A percentile compares a stretch with the other conserved stretches of the same genome.
phyloP scores from a whole-genome alignment of 306 rosid species.

The Gleditsia sinensis region DNA sequence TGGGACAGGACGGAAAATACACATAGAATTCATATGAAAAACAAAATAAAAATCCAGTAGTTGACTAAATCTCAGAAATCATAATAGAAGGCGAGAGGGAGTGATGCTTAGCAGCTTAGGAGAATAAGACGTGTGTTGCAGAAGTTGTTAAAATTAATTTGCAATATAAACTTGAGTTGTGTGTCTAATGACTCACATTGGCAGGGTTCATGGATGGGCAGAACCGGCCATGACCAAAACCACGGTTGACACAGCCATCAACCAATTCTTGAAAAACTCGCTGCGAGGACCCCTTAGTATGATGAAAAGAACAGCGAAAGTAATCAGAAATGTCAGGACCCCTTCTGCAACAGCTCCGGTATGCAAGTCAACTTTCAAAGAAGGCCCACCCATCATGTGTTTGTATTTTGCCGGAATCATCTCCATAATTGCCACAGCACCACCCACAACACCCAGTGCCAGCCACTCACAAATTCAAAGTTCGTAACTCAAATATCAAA shows the following conservation, averaged over 20 bases:
- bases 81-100: neutral
- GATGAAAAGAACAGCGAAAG: slow-evolving; percentile 67
- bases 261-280: slow-evolving; percentile 57
- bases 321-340: slow-evolving; percentile 72
- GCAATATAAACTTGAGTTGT: neutral
- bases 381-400: slow-evolving; percentile 84
- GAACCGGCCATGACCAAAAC: slow-evolving; percentile 62
- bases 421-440: slow-evolving; percentile 75
- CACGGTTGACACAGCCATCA: slow-evolving; percentile 61
- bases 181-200: slow-evolving; percentile 63
- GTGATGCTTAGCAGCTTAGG: neutral
- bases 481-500: slow-evolving; percentile 2
- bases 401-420: slow-evolving; percentile 64
- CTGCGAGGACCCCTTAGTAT: slow-evolving; percentile 77
- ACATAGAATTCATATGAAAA: neutral
- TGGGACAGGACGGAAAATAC: no score
- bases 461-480: slow-evolving; percentile 12
- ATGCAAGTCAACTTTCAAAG: slow-evolving; percentile 83
- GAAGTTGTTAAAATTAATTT: neutral
- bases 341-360: slow-evolving; percentile 85
- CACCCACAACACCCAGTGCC: slow-evolving; percentile 90
- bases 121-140: neutral
- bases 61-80: neutral
- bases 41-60: neutral
- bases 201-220: slow-evolving; percentile 93